These are phyloP conservation scores for Entomortierella lignicola DNA, from an alignment of 192 early-diverging fungal genomes.

Conservation along the genomic window DNA sequence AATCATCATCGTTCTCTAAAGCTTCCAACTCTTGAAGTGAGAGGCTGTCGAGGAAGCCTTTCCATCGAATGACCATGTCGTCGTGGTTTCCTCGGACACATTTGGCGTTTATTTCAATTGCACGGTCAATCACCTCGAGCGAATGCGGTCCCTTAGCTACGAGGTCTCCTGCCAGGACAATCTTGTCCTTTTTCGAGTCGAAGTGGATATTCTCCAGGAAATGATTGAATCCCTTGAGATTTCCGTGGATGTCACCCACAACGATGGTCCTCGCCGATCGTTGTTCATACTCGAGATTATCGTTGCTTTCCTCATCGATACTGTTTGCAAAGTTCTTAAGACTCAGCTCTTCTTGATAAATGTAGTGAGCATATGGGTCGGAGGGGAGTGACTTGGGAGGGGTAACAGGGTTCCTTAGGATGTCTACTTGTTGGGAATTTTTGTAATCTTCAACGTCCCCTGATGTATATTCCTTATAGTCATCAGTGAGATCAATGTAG, in stretches of 20 bases:
- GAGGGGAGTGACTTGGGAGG: constrained; percentile 31
- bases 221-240: constrained; percentile 61
- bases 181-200: constrained; percentile 55
- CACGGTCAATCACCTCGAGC: constrained; percentile 64
- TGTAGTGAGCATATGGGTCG: constrained; percentile 45
- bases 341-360: constrained; percentile 32
- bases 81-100: constrained; percentile 83
- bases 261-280: constrained; percentile 61
- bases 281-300: background rate
- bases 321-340: background rate
- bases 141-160: constrained; percentile 73
- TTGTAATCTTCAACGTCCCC: background rate
- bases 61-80: constrained; percentile 72
- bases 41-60: constrained; percentile 60
- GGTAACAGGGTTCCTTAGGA: constrained; percentile 10
- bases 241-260: constrained; percentile 80
- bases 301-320: background rate
- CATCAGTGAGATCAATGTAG: background rate
- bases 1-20: background rate
- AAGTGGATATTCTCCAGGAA: constrained; percentile 62
- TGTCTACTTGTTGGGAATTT: too few species aligned
- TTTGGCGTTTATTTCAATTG: constrained; percentile 58
- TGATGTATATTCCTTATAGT: background rate
- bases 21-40: constrained; percentile 12
- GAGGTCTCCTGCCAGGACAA: constrained; percentile 77